These are phyloP conservation scores for Solanum sejunctum DNA, from an alignment of 257 asterid species.

Conservation along the genomic window DNA sequence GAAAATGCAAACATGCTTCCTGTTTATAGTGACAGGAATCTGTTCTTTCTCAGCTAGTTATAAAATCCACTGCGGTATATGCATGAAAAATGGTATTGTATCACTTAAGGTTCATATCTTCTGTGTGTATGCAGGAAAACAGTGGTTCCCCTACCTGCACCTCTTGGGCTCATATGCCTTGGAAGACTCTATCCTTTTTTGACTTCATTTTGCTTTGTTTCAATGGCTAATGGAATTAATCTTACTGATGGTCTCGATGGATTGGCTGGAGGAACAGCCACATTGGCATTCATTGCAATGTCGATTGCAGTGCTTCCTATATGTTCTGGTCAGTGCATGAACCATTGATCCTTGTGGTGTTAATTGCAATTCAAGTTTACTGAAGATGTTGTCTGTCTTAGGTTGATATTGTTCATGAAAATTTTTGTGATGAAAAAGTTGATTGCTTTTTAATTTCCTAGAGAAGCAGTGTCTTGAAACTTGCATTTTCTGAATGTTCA, in stretches of 20 bases:
- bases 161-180: constrained; percentile 64
- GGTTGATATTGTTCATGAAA: not conserved
- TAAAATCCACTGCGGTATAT: not conserved
- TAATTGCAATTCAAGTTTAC: not conserved
- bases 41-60: not conserved
- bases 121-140: constrained; percentile 48
- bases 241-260: constrained; percentile 84
- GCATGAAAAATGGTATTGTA: not conserved
- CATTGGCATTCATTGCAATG: constrained; percentile 78
- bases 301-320: constrained; percentile 90
- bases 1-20: not conserved
- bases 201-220: constrained; percentile 55
- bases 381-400: not conserved
- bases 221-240: constrained; percentile 69
- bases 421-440: not conserved
- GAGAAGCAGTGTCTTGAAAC: not conserved
- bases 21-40: not conserved
- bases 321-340: constrained; percentile 51
- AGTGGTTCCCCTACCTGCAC: constrained; percentile 84
- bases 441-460: not conserved
- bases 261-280: constrained; percentile 88
- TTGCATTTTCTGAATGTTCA: not conserved
- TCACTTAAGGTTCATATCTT: not conserved
- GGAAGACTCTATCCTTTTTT: constrained; percentile 53
- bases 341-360: not conserved